These are phyloP conservation scores for Chlorophyllum brunneum DNA, from an alignment of 768 basidiomycete species.

Conservation along the genomic window DNA sequence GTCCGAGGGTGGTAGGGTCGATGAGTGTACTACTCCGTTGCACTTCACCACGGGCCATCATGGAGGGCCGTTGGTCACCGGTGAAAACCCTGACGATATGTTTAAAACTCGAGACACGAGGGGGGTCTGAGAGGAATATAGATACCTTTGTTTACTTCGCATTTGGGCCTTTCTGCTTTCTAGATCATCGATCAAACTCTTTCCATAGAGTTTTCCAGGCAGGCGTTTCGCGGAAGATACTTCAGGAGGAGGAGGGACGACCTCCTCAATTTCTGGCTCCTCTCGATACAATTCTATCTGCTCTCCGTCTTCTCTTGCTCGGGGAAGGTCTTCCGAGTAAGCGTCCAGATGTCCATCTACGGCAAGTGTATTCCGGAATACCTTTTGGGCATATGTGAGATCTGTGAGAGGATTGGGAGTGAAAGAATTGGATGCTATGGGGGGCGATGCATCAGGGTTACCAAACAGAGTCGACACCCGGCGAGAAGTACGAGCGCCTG, in stretches of 20 bases:
- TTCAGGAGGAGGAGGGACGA: constrained; percentile 20
- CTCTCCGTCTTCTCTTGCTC: constrained; percentile 77
- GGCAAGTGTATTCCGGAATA: constrained; percentile 78
- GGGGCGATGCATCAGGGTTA: constrained; percentile 23
- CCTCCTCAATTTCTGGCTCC: constrained; percentile 30
- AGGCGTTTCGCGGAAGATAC: constrained; percentile 37
- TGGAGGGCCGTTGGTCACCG: constrained; percentile 86
- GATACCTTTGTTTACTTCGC: constrained; percentile 78
- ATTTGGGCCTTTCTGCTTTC: constrained; percentile 80
- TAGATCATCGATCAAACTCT: constrained; percentile 87
- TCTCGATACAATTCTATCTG: constrained; percentile 51
- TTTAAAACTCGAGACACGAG: background rate
- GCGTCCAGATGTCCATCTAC: constrained; percentile 67
- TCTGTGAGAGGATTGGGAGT: constrained; percentile 74
- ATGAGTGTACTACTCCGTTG: constrained; percentile 67
- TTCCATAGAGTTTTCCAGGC: constrained; percentile 81
- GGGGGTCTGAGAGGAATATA: background rate
- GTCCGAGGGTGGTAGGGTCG: constrained; percentile 59
- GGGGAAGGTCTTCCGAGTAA: constrained; percentile 59
- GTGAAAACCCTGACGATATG: constrained; percentile 63
- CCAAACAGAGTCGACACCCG: constrained; percentile 38
- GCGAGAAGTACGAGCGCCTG: constrained; percentile 60
- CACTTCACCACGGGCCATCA: constrained; percentile 73
- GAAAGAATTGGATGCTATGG: constrained; percentile 60
- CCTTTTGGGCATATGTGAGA: constrained; percentile 75